A percentile compares a stretch with the other conserved stretches of the same genome.
Evolutionary conservation across 2,329 filamentous ascomycete species (phyloP).

Genomic region (Colletotrichum trifolii): DNA sequence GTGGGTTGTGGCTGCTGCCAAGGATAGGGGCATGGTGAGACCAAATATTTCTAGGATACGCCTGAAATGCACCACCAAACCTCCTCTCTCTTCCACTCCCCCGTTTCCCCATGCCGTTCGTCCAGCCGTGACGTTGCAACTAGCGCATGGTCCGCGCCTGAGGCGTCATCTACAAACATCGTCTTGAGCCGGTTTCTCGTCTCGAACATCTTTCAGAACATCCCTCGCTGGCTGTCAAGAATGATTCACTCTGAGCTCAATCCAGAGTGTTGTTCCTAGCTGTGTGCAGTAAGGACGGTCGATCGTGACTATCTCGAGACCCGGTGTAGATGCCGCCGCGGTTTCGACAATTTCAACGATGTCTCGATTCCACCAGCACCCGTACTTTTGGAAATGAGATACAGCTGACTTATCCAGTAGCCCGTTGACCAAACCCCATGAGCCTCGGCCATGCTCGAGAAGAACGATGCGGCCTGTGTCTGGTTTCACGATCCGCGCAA

Average conservation of each 20-base stretch:
- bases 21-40: no score
- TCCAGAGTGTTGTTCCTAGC: slow-evolving; percentile 67
- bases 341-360: slow-evolving; percentile 65
- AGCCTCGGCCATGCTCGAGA: slow-evolving; percentile 71
- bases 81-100: no score
- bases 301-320: slow-evolving; percentile 66
- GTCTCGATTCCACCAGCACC: slow-evolving; percentile 77
- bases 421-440: slow-evolving; percentile 64
- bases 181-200: no score
- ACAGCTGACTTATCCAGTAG: slow-evolving; percentile 66
- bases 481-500: slow-evolving; percentile 63
- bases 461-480: slow-evolving; percentile 69
- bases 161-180: no score
- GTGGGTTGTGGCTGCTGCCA: no score
- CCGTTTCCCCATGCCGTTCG: no score
- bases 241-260: slow-evolving; percentile 62
- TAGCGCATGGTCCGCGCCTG: no score
- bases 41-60: no score
- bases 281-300: slow-evolving; percentile 64
- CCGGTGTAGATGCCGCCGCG: slow-evolving; percentile 59
- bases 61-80: no score
- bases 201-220: neutral
- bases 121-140: no score
- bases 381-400: slow-evolving; percentile 68
- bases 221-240: neutral